Evolutionary conservation across 192 early-diverging fungal species (phyloP).

Genomic region (Spinellus fusiger): DNA sequence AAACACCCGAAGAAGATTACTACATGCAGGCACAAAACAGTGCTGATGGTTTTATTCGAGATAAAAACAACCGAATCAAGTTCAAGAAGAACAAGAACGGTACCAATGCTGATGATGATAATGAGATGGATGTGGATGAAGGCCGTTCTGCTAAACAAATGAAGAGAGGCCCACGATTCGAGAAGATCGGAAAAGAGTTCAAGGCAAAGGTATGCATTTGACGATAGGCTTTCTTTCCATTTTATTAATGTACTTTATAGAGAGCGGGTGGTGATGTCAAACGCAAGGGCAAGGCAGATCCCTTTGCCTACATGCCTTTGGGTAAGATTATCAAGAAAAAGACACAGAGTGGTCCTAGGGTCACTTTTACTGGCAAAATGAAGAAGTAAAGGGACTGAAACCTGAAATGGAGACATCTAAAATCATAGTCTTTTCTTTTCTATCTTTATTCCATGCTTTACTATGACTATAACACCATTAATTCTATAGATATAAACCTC

Average conservation of each 20-base stretch:
- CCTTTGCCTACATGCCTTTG: constrained; percentile 94
- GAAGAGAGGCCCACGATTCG: constrained; percentile 23
- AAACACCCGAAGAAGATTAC: constrained; percentile 63
- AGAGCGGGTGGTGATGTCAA: constrained; percentile 91
- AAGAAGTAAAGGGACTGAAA: constrained; percentile 38
- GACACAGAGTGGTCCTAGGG: constrained; percentile 42
- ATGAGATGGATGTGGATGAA: constrained; percentile 69
- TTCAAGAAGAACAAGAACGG: constrained; percentile 74
- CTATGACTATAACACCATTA: too few relatives aligned
- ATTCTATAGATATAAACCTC: too few relatives aligned
- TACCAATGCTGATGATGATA: constrained; percentile 41
- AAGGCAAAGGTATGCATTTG: constrained; percentile 53
- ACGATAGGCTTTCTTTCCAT: not conserved
- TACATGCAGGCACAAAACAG: constrained; percentile 77
- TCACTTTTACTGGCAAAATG: constrained; percentile 32
- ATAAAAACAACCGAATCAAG: constrained; percentile 80
- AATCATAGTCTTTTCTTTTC: not conserved
- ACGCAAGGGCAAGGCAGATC: constrained; percentile 80
- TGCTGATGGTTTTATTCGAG: constrained; percentile 82
- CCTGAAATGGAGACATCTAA: too few relatives aligned
- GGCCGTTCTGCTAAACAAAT: constrained; percentile 37
- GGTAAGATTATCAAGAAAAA: constrained; percentile 54
- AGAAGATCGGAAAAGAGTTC: constrained; percentile 70
- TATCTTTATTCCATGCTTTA: not conserved
- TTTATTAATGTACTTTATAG: constrained; percentile 7